phyloP scores from a whole-genome alignment of 768 basidiomycete genomes.

The Sporobolomyces roseus region DNA sequence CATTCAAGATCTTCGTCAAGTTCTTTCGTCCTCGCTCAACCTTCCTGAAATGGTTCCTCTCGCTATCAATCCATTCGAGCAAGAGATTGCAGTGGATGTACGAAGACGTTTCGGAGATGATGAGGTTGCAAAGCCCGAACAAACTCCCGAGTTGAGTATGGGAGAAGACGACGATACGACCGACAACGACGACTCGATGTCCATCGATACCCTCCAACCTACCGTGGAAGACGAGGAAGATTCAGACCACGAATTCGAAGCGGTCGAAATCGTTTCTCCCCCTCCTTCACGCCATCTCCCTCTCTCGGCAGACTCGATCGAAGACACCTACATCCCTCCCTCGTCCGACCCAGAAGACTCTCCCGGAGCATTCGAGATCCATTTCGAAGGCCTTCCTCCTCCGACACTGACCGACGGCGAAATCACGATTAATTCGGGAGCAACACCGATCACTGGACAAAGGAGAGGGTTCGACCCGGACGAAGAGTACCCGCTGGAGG shows the following conservation, averaged over 20 bases:
- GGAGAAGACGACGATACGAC: slow-evolving; percentile 11
- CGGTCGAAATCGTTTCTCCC: slow-evolving; percentile 14
- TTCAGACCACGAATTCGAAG: slow-evolving; percentile 31
- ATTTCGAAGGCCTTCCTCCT: slow-evolving; percentile 23
- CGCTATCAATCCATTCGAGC: slow-evolving; percentile 23
- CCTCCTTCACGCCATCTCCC: not conserved
- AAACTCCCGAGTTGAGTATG: not conserved
- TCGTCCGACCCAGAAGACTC: not conserved
- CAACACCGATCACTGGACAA: slow-evolving; percentile 17
- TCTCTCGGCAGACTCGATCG: not conserved
- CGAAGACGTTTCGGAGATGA: not conserved
- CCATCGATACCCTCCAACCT: slow-evolving; percentile 9
- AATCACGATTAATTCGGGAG: slow-evolving; percentile 1
- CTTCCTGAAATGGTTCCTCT: slow-evolving; percentile 25
- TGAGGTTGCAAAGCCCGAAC: not conserved
- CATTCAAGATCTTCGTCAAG: slow-evolving; percentile 5
- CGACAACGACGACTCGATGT: slow-evolving; percentile 19
- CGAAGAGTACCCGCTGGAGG: slow-evolving; percentile 20
- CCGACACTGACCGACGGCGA: slow-evolving; percentile 21
- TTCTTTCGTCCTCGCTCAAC: slow-evolving; percentile 15
- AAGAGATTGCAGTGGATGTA: not conserved
- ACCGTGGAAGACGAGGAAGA: slow-evolving; percentile 18
- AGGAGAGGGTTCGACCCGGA: slow-evolving; percentile 29
- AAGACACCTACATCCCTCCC: not conserved
- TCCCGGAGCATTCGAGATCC: slow-evolving; percentile 12